Evolutionary conservation across 2,329 filamentous ascomycete species (phyloP).

Genomic region (Nemania sp.): DNA sequence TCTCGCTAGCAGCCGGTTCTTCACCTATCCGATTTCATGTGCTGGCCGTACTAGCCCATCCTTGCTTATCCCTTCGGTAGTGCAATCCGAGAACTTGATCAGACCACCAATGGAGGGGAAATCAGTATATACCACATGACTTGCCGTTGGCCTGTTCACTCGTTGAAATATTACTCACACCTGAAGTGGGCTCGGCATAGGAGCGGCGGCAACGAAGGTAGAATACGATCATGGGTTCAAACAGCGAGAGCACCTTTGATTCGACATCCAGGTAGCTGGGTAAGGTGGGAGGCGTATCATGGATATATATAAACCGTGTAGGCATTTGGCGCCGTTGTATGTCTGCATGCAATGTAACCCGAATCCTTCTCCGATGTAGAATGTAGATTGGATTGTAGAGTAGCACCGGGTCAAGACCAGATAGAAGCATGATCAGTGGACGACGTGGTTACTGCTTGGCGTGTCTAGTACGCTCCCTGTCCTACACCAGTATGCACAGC

Average conservation of each 20-base stretch:
- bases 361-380: not conserved
- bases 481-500: not conserved
- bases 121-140: not conserved
- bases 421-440: not conserved
- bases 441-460: not conserved
- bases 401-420: not conserved
- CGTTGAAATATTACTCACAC: not conserved
- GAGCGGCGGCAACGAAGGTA: not conserved
- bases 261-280: conserved; percentile 8
- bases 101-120: not conserved
- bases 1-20: not conserved
- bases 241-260: not conserved
- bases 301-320: not conserved
- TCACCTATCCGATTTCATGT: not conserved
- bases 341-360: conserved; percentile 4
- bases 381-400: not conserved
- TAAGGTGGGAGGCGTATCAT: conserved; percentile 12
- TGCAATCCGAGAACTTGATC: not conserved
- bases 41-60: not conserved
- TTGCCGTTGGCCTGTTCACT: not conserved
- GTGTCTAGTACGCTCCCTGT: too few species aligned
- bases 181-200: not conserved
- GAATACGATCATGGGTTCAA: not conserved
- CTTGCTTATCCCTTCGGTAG: not conserved
- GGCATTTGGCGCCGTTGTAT: not conserved